A percentile compares a stretch with the other conserved stretches of the same genome.
phyloP scores from a whole-genome alignment of 257 asterid species.

The Henckelia pumila region DNA sequence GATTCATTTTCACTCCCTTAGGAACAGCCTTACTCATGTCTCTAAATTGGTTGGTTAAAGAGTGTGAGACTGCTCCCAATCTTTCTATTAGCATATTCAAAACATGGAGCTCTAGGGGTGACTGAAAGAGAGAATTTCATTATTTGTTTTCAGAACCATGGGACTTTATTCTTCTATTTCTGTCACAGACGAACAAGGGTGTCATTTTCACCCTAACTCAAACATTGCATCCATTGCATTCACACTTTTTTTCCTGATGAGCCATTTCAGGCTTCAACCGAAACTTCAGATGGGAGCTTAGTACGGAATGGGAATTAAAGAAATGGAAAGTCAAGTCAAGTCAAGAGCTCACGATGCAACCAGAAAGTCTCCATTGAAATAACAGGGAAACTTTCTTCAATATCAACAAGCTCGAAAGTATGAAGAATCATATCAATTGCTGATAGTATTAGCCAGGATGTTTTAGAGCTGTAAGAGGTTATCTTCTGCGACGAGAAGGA shows the following conservation, averaged over 20 bases:
- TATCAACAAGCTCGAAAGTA: neutral
- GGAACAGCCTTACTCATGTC: neutral
- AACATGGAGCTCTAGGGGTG: neutral
- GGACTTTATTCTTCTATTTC: neutral
- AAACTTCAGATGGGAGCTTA: neutral
- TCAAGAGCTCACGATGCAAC: neutral
- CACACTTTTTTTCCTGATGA: conserved; percentile 1
- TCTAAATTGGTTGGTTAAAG: neutral
- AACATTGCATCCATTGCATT: neutral
- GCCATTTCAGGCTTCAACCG: neutral
- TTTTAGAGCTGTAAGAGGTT: no score
- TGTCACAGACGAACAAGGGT: neutral
- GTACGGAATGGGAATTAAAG: neutral
- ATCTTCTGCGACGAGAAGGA: no score
- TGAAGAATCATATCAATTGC: neutral
- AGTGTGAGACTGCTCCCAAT: neutral
- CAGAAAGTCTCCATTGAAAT: neutral
- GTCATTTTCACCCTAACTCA: conserved; percentile 9
- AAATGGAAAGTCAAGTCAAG: conserved; percentile 3
- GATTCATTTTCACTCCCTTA: conserved; percentile 12
- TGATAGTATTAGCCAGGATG: no score
- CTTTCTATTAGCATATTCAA: neutral
- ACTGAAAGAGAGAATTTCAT: neutral
- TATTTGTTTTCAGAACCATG: neutral
- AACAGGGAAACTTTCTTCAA: neutral